Conservation (phyloP, 768 basidiomycete genomes). For the Polyporus arcularius region DNA sequence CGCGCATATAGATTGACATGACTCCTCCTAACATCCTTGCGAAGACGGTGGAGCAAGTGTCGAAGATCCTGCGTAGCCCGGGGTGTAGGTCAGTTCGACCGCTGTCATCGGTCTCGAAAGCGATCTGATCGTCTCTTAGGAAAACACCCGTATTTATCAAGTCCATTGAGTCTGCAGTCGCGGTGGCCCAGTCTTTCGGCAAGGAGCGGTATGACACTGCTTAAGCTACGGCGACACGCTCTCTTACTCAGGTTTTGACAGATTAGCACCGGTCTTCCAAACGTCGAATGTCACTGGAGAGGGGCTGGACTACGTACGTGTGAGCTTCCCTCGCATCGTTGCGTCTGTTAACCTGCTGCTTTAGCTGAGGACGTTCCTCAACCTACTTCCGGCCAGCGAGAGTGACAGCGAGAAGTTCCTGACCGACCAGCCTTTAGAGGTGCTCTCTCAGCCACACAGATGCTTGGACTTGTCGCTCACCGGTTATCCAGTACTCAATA, state of each 20-base stretch:
- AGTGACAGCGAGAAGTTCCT: slow-evolving; percentile 80
- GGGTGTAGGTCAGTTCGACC: slow-evolving; percentile 72
- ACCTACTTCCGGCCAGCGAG: slow-evolving; percentile 87
- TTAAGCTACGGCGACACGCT: not conserved
- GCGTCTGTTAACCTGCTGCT: not conserved
- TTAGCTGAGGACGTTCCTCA: slow-evolving; percentile 86
- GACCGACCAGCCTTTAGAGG: slow-evolving; percentile 78
- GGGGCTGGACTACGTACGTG: slow-evolving; percentile 72
- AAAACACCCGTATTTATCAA: slow-evolving; percentile 86
- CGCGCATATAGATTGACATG: slow-evolving; percentile 79
- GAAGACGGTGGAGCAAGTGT: slow-evolving; percentile 91
- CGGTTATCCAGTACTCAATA: slow-evolving; percentile 62
- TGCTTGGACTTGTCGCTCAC: not conserved
- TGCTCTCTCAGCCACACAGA: slow-evolving; percentile 23
- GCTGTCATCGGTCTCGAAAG: not conserved
- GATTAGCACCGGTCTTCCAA: slow-evolving; percentile 89
- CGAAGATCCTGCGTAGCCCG: slow-evolving; percentile 89
- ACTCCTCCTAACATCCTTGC: slow-evolving; percentile 88
- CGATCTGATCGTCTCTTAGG: slow-evolving; percentile 37
- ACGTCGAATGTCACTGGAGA: slow-evolving; percentile 95
- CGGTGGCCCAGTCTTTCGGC: slow-evolving; percentile 72
- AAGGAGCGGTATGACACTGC: slow-evolving; percentile 58
- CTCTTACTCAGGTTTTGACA: slow-evolving; percentile 30
- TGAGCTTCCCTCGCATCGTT: not conserved
- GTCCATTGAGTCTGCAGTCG: slow-evolving; percentile 77